Conservation (phyloP, 768 basidiomycete species). For the Rubroboletus pulcherrimus region DNA sequence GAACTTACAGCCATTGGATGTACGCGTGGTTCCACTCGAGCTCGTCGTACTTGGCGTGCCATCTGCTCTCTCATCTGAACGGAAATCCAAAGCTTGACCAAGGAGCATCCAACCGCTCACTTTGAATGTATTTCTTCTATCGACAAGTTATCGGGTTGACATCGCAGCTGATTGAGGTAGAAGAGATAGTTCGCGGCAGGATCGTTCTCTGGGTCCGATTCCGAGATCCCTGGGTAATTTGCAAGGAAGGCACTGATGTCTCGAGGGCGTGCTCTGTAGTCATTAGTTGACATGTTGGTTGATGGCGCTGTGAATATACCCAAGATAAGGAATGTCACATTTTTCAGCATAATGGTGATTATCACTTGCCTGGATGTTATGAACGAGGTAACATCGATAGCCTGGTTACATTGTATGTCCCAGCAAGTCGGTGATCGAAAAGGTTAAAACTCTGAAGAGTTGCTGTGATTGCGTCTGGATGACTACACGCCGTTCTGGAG, state of each 20-base stretch:
- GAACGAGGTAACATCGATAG: background rate
- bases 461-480: slow-evolving; percentile 3
- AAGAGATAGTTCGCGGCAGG: slow-evolving; percentile 51
- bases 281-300: slow-evolving; percentile 15
- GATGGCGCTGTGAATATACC: background rate
- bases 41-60: slow-evolving; percentile 57
- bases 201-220: slow-evolving; percentile 4
- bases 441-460: slow-evolving; percentile 18
- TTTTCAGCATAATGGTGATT: background rate
- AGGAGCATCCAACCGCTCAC: slow-evolving; percentile 33
- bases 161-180: slow-evolving; percentile 54
- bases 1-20: slow-evolving; percentile 74
- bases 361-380: slow-evolving; percentile 3
- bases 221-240: slow-evolving; percentile 18
- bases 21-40: slow-evolving; percentile 70
- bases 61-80: slow-evolving; percentile 39
- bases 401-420: background rate
- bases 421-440: slow-evolving; percentile 10
- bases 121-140: slow-evolving; percentile 61
- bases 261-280: slow-evolving; percentile 8
- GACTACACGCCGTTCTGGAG: background rate
- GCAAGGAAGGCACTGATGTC: slow-evolving; percentile 27
- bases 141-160: slow-evolving; percentile 55
- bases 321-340: background rate
- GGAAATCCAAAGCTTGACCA: background rate